These are phyloP conservation scores for Myxozyma udenii DNA, from an alignment of 805 yeast genomes.

Conservation along the genomic window DNA sequence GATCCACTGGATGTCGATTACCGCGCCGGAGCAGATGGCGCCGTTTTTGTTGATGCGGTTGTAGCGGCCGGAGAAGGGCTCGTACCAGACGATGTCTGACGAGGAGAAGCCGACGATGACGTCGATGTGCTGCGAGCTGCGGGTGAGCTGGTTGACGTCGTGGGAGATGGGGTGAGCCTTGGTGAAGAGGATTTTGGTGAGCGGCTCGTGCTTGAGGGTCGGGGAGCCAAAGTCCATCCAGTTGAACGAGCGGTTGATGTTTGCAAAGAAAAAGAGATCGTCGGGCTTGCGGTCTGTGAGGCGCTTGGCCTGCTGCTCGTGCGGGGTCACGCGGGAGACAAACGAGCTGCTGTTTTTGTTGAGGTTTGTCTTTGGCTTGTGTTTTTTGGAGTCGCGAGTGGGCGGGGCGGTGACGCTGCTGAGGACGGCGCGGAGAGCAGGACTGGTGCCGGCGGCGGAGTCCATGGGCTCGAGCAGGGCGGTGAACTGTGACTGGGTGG, in stretches of 20 bases:
- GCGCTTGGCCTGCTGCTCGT: slow-evolving; percentile 38
- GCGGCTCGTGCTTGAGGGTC: slow-evolving; percentile 38
- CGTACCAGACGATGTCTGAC: slow-evolving; percentile 66
- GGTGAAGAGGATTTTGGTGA: slow-evolving; percentile 41
- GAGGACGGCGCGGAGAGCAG: slow-evolving; percentile 15
- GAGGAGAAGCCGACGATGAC: slow-evolving; percentile 59
- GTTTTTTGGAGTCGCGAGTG: slow-evolving; percentile 21
- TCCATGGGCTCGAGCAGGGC: slow-evolving; percentile 5
- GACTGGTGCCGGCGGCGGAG: slow-evolving; percentile 3
- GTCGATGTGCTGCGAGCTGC: slow-evolving; percentile 42
- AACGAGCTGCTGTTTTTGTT: slow-evolving; percentile 42
- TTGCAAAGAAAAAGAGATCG: slow-evolving; percentile 37
- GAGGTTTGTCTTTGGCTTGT: slow-evolving; percentile 39
- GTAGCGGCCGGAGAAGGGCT: slow-evolving; percentile 50
- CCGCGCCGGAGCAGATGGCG: slow-evolving; percentile 44
- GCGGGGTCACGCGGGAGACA: slow-evolving; percentile 39
- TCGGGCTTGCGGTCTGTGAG: slow-evolving; percentile 35
- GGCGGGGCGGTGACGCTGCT: slow-evolving; percentile 8
- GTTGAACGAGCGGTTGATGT: slow-evolving; percentile 39
- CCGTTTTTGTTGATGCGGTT: slow-evolving; percentile 54
- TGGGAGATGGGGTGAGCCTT: slow-evolving; percentile 43
- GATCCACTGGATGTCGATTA: slow-evolving; percentile 49
- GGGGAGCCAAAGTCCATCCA: slow-evolving; percentile 37
- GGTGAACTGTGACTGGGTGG: slow-evolving; percentile 19
- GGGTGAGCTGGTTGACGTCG: slow-evolving; percentile 38